Percentiles rank a stretch among this genome's conserved stretches.
Evolutionary conservation across 1,139 yeast species (phyloP).

Genomic region (Suhomyces yuchorum): DNA sequence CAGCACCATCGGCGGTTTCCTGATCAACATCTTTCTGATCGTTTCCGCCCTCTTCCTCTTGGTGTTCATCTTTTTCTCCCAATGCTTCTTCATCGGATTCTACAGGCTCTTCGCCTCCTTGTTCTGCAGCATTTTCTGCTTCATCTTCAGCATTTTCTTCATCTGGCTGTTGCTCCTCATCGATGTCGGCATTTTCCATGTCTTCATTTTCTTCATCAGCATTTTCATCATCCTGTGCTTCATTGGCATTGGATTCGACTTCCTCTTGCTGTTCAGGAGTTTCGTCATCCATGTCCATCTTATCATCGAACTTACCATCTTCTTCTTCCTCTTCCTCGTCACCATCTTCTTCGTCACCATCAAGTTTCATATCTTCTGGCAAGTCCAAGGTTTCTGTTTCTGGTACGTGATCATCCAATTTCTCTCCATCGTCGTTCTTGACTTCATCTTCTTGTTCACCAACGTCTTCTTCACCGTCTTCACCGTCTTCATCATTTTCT

Average conservation of each 20-base stretch:
- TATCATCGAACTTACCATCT: conserved; percentile 29
- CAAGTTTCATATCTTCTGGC: conserved; percentile 85
- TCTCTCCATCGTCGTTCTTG: conserved; percentile 69
- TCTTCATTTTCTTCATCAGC: conserved; percentile 26
- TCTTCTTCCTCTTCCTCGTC: conserved; percentile 40
- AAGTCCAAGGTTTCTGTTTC: conserved; percentile 80
- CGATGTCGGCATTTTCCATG: conserved; percentile 29
- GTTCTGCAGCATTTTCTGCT: conserved; percentile 24
- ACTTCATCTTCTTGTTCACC: conserved; percentile 83
- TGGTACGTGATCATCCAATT: conserved; percentile 70
- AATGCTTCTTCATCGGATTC: conserved; percentile 22
- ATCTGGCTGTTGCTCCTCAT: conserved; percentile 26
- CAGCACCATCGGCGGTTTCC: conserved; percentile 42
- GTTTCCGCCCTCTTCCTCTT: conserved; percentile 28
- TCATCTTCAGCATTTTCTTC: conserved; percentile 24
- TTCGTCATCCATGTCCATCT: conserved; percentile 22
- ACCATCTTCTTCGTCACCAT: conserved; percentile 64
- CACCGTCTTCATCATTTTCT: conserved; percentile 34
- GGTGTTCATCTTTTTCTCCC: conserved; percentile 29
- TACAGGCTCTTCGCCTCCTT: conserved; percentile 19
- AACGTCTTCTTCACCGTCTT: conserved; percentile 61
- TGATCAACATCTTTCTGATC: conserved; percentile 32
- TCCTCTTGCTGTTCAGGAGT: conserved; percentile 21
- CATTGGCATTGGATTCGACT: conserved; percentile 19
- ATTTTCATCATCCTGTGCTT: conserved; percentile 23